A percentile compares a stretch with the other conserved stretches of the same genome.
Evolutionary conservation across 1,284 basidiomycete genomes (phyloP).

Genomic region (Moniliella sp.): DNA sequence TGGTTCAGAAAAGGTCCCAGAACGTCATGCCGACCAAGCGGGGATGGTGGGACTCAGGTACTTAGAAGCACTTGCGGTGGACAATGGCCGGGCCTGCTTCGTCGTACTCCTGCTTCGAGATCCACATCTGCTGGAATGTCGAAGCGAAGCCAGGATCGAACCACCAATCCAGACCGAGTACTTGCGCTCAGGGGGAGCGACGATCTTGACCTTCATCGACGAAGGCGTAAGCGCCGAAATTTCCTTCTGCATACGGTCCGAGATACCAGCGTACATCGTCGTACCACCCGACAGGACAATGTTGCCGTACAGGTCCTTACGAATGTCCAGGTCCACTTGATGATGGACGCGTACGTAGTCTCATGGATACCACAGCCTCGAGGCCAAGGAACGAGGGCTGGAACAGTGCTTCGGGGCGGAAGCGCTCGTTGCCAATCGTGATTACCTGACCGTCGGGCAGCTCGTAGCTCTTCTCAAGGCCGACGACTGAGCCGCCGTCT

Average conservation of each 20-base stretch:
- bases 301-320: constrained; percentile 71
- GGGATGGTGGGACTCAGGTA: too few species aligned
- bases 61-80: constrained; percentile 9
- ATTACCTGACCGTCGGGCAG: constrained; percentile 89
- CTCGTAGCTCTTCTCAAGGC: constrained; percentile 84
- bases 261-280: constrained; percentile 89
- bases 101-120: constrained; percentile 52
- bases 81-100: constrained; percentile 29
- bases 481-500: constrained; percentile 73
- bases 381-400: constrained; percentile 80
- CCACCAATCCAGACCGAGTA: constrained; percentile 92
- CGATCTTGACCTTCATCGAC: constrained; percentile 55
- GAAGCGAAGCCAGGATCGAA: constrained; percentile 81
- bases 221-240: constrained; percentile 61
- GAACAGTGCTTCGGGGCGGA: constrained; percentile 88
- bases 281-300: constrained; percentile 85
- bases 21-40: too few species aligned
- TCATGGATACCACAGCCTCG: constrained; percentile 83
- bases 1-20: too few species aligned
- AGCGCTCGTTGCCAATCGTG: constrained; percentile 85
- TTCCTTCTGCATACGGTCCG: constrained; percentile 96
- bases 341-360: constrained; percentile 71
- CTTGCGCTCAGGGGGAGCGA: constrained; percentile 32
- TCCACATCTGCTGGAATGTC: constrained; percentile 83
- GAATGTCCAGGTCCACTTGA: constrained; percentile 47